Conservation (phyloP, 352 stramenopile genomes). For the Phytophthora aleatoria region DNA sequence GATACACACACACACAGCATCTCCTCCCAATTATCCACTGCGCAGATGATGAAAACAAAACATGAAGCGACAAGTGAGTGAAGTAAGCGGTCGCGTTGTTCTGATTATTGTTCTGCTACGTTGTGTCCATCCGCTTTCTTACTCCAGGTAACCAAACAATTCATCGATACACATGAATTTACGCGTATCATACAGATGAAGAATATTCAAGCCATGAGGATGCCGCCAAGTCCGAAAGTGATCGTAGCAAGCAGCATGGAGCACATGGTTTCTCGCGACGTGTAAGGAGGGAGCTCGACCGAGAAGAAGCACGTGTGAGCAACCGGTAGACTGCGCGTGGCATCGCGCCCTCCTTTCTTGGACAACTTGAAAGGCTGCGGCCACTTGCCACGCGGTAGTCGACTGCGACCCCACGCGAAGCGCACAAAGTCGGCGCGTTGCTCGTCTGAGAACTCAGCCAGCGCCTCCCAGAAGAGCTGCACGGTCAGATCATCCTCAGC, state of each 20-base stretch:
- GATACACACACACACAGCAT: slow-evolving; percentile 17
- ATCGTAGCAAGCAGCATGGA: slow-evolving; percentile 94
- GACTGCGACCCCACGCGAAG: slow-evolving; percentile 94
- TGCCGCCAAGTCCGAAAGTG: slow-evolving; percentile 92
- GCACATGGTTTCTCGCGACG: slow-evolving; percentile 89
- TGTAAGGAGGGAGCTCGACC: slow-evolving; percentile 94
- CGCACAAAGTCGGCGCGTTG: slow-evolving; percentile 92
- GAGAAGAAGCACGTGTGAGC: slow-evolving; percentile 97
- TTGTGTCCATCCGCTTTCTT: neutral
- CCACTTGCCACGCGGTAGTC: slow-evolving; percentile 90
- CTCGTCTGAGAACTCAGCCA: slow-evolving; percentile 88
- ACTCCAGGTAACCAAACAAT: neutral
- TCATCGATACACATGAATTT: slow-evolving; percentile 1
- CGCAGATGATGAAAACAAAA: slow-evolving; percentile 35
- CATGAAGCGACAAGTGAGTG: slow-evolving; percentile 33
- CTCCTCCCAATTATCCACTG: slow-evolving; percentile 21
- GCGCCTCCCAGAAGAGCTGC: slow-evolving; percentile 89
- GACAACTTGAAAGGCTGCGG: slow-evolving; percentile 92
- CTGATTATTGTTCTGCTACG: neutral
- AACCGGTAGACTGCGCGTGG: slow-evolving; percentile 84
- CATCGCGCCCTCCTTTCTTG: slow-evolving; percentile 87
- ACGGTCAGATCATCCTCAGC: slow-evolving; percentile 83
- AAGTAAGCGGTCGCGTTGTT: slow-evolving; percentile 26
- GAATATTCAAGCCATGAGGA: slow-evolving; percentile 77
- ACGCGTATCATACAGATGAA: neutral